Evolutionary conservation across 306 rosid genomes (phyloP).

Genomic region (Lathyrus tuberosus): DNA sequence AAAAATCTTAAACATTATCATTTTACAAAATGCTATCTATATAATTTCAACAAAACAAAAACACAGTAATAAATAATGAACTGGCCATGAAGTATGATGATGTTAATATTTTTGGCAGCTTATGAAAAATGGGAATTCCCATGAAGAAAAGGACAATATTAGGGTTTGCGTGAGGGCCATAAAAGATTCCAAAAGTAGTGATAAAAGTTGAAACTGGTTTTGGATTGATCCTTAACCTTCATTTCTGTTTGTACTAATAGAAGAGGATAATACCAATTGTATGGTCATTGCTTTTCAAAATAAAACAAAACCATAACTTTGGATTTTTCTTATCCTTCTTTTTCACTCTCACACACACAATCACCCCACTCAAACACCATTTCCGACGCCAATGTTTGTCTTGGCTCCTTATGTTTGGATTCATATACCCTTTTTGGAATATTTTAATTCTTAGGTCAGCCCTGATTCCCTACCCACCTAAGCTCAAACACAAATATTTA

Average conservation of each 20-base stretch:
- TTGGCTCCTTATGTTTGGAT: slow-evolving; percentile 68
- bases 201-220: slow-evolving; percentile 54
- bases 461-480: slow-evolving; percentile 67
- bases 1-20: no score
- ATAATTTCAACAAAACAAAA: background rate
- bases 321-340: slow-evolving; percentile 43
- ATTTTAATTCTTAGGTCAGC: slow-evolving; percentile 38
- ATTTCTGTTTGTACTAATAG: slow-evolving; percentile 59
- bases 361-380: slow-evolving; percentile 54
- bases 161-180: slow-evolving; percentile 40
- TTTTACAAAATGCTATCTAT: no score
- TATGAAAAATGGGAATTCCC: slow-evolving; percentile 25
- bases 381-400: slow-evolving; percentile 56
- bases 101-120: slow-evolving; percentile 1
- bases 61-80: background rate
- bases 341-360: slow-evolving; percentile 47
- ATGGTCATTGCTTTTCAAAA: slow-evolving; percentile 52
- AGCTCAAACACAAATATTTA: slow-evolving; percentile 45
- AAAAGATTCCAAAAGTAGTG: slow-evolving; percentile 53
- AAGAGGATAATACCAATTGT: slow-evolving; percentile 60
- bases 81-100: background rate
- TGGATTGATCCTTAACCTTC: slow-evolving; percentile 50
- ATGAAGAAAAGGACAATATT: slow-evolving; percentile 28
- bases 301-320: slow-evolving; percentile 53
- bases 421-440: slow-evolving; percentile 54